Conservation (phyloP, 768 basidiomycete genomes). For the Auriscalpium orientale region DNA sequence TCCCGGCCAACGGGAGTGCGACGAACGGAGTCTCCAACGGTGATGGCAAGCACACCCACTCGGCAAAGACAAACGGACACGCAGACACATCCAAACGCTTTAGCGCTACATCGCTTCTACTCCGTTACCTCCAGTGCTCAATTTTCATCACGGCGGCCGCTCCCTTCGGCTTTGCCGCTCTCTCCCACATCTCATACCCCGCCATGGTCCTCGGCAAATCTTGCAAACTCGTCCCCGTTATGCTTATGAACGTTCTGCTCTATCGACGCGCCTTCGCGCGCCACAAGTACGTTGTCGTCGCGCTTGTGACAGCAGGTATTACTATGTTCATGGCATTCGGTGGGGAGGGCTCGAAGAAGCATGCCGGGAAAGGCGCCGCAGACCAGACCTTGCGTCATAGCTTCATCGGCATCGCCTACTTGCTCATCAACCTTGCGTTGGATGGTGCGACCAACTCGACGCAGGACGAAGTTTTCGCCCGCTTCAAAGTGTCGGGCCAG, state of each 20-base stretch:
- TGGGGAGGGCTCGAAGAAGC: slow-evolving; percentile 38
- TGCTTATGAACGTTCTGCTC: slow-evolving; percentile 94
- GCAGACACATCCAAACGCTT: slow-evolving; percentile 22
- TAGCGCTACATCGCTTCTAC: slow-evolving; percentile 44
- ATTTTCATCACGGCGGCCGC: slow-evolving; percentile 84
- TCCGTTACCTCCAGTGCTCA: slow-evolving; percentile 77
- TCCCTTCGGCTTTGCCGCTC: slow-evolving; percentile 92
- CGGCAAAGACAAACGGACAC: slow-evolving; percentile 17
- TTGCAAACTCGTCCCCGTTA: slow-evolving; percentile 97
- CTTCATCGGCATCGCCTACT: slow-evolving; percentile 65
- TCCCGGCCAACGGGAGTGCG: slow-evolving; percentile 14
- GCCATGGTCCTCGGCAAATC: slow-evolving; percentile 99
- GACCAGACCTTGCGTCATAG: slow-evolving; percentile 43
- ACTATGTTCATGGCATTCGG: slow-evolving; percentile 92
- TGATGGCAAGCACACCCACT: slow-evolving; percentile 14
- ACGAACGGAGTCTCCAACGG: slow-evolving; percentile 34
- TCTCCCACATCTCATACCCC: slow-evolving; percentile 95
- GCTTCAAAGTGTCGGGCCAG: slow-evolving; percentile 72
- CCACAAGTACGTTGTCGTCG: slow-evolving; percentile 93
- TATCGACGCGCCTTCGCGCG: slow-evolving; percentile 89
- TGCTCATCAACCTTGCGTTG: slow-evolving; percentile 79
- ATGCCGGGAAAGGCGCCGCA: slow-evolving; percentile 27
- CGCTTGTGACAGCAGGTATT: slow-evolving; percentile 88
- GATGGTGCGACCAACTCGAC: slow-evolving; percentile 95
- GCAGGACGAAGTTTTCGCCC: slow-evolving; percentile 91